Conservation (phyloP, 805 yeast genomes). For the Candida methanosorbosa region DNA sequence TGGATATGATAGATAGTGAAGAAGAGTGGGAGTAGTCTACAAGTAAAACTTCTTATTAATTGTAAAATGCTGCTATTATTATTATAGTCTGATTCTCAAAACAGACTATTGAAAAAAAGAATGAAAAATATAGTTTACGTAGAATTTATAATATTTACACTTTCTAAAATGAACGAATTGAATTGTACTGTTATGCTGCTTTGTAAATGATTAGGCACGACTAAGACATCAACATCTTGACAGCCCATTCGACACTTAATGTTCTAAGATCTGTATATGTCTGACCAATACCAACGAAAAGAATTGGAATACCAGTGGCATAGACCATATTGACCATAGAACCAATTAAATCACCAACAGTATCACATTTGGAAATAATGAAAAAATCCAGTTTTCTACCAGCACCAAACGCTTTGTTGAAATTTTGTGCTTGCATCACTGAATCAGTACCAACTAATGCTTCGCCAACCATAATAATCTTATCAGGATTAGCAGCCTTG, state of each 20-base stretch:
- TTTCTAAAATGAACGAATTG: no score
- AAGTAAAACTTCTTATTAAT: background rate
- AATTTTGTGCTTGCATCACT: conserved; percentile 88
- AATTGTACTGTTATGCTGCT: background rate
- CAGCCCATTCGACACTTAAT: conserved; percentile 88
- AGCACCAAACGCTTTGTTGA: conserved; percentile 88
- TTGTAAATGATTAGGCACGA: background rate
- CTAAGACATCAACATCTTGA: conserved; percentile 66
- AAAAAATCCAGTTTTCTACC: conserved; percentile 78
- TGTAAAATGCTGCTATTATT: background rate
- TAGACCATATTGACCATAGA: conserved; percentile 96
- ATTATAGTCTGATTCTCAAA: no score
- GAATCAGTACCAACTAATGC: conserved; percentile 97
- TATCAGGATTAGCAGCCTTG: conserved; percentile 90
- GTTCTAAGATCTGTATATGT: conserved; percentile 91
- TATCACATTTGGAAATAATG: conserved; percentile 89
- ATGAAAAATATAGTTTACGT: no score
- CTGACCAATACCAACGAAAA: conserved; percentile 96
- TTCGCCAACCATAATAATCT: conserved; percentile 97
- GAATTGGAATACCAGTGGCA: conserved; percentile 90
- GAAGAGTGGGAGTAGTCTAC: conserved; percentile 19
- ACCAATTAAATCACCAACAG: conserved; percentile 95
- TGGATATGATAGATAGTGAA: conserved; percentile 32
- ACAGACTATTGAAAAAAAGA: no score
- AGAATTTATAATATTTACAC: no score